Base-by-base conservation (phyloP, 2,329 filamentous ascomycete species). In the Colletotrichum salicis region DNA sequence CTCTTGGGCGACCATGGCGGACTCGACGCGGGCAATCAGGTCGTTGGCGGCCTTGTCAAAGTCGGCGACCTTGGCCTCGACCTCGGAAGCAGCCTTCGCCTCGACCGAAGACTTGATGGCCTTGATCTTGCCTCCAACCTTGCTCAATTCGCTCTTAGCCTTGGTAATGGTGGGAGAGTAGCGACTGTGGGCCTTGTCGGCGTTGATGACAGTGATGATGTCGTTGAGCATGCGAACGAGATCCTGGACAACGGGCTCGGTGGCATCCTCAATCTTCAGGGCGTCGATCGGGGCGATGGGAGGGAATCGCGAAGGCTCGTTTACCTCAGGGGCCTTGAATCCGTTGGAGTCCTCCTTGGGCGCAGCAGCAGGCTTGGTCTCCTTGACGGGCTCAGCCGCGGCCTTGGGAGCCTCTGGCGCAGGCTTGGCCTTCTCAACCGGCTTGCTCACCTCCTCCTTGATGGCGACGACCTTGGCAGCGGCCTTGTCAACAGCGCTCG, bases 151-250 rank as follows among this genome's bases (percentile, higher is more conserved):
- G 64, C 88, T 86, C 87, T 98, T 98, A 74, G 96, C 95, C 86
- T 96, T 95, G 76, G 88, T 86, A 70, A 99, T 91, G 1, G 94
- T 92, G 3, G 89, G 88, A 64, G 90, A 91, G 83, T 96, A 97
- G 81, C 93, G 94, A 76, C 88, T 88, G 74, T 92, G 90, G 69
- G 94, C 90, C 73, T 92, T 90, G 80, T 97, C 96, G 70, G 93
- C 93, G 81, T 98, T 97, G 80, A 98, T 92, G 58, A 97, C 94
- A 10, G 94, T 91, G 79, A 99, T 97, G 77, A 99, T 92, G 82
- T 97, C 94, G 84, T 99, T 99, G 77, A 99, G 88, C 84, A 97
- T 96, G 84, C 94, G 96, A 71, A 97, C 94, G 6, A 99, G 87
- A 78, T 98, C 94, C 82, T 98, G 95, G 27, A 98, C 93, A 45